A percentile compares a stretch with the other conserved stretches of the same genome.
Conservation (phyloP, 345 rosid genomes). For the Diplotaxis tenuifolia region DNA sequence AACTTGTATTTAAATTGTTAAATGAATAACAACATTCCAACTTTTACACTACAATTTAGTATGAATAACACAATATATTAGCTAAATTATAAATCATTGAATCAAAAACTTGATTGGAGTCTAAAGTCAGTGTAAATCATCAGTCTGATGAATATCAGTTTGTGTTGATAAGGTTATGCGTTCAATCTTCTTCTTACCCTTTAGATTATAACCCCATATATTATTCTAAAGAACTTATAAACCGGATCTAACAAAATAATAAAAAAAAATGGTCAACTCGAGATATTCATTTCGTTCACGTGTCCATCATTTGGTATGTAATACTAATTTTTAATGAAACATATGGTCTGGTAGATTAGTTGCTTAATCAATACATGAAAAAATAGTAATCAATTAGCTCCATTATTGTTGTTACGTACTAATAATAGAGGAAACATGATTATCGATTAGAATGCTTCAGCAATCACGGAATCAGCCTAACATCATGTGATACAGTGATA, state of each 20-base stretch:
- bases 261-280: constrained; percentile 6
- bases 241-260: constrained; percentile 21
- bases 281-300: constrained; percentile 12
- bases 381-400: background rate
- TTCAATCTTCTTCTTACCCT: background rate
- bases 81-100: background rate
- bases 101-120: background rate
- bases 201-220: background rate
- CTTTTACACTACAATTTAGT: background rate
- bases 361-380: constrained; percentile 25
- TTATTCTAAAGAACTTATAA: constrained; percentile 10
- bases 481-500: constrained; percentile 13
- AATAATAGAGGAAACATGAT: background rate
- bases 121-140: background rate
- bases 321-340: background rate
- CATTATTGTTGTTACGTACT: constrained; percentile 12
- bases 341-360: constrained; percentile 8
- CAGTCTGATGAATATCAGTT: background rate
- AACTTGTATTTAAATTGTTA: background rate
- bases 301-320: constrained; percentile 8
- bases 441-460: constrained; percentile 11
- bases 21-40: background rate
- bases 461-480: background rate
- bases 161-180: background rate
- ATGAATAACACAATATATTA: background rate